These are phyloP conservation scores for Eucalyptus albens DNA, from an alignment of 345 rosid genomes.

Conservation along the genomic window DNA sequence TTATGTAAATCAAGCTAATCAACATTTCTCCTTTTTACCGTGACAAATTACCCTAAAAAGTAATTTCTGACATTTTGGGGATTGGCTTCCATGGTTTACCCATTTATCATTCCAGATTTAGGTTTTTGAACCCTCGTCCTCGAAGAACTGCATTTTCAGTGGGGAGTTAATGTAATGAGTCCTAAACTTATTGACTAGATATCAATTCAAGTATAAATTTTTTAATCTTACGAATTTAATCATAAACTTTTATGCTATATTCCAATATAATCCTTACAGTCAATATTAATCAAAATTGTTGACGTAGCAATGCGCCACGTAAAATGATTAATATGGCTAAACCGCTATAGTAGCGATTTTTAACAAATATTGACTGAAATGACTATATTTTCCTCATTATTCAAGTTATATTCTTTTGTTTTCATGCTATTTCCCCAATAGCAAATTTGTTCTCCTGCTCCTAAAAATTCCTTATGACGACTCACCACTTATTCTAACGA, in stretches of 20 bases:
- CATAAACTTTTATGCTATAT: rapidly evolving
- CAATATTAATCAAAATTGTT: background rate
- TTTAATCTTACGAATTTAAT: background rate
- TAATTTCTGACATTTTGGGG: background rate
- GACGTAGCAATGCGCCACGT: background rate
- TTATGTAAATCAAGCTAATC: background rate
- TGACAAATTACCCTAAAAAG: background rate
- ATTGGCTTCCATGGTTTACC: background rate
- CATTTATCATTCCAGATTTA: background rate
- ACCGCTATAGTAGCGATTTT: rapidly evolving
- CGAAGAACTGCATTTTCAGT: background rate
- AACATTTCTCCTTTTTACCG: background rate
- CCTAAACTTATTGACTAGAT: background rate
- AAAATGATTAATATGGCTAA: background rate
- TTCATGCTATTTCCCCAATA: background rate
- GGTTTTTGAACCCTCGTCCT: background rate
- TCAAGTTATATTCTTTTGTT: background rate
- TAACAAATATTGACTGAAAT: background rate
- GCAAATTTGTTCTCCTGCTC: background rate
- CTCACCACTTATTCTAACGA: background rate
- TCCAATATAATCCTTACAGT: rapidly evolving
- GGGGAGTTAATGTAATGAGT: background rate
- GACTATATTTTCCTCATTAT: background rate
- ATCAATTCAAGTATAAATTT: background rate
- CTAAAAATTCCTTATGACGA: background rate